These are phyloP conservation scores for Stentor coeruleus DNA, from an alignment of 73 alveolate species.

Conservation along the genomic window DNA sequence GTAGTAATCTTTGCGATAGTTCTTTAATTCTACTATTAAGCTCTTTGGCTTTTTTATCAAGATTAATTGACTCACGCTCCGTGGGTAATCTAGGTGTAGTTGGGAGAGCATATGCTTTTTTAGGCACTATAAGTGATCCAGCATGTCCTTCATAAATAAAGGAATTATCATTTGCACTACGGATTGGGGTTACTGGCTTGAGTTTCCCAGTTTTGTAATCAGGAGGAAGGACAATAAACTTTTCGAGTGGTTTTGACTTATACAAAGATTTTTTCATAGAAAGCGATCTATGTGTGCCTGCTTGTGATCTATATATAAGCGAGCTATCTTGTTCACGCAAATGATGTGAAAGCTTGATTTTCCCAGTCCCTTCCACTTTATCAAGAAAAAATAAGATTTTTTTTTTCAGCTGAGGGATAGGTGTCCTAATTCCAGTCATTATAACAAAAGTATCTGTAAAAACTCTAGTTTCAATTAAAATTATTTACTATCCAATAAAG, in stretches of 20 bases:
- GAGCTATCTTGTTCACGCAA: not conserved
- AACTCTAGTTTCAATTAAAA: too few relatives aligned
- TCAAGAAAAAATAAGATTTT: not conserved
- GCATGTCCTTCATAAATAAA: not conserved
- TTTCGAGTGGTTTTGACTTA: not conserved
- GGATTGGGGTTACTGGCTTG: not conserved
- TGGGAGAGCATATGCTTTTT: not conserved
- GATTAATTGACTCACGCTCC: not conserved
- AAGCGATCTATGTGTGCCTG: not conserved
- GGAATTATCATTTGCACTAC: not conserved
- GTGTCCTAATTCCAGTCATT: not conserved
- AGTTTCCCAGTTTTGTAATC: not conserved
- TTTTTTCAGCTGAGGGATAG: not conserved
- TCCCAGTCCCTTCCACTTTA: not conserved
- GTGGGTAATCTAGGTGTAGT: not conserved
- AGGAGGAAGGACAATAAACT: not conserved
- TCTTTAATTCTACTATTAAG: not conserved
- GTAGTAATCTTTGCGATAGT: not conserved
- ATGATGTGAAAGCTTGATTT: not conserved
- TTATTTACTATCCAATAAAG: too few relatives aligned
- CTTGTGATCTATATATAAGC: not conserved
- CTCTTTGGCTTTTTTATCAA: not conserved
- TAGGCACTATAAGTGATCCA: not conserved
- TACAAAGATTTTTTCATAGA: not conserved
- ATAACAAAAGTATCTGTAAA: too few relatives aligned